Conservation (phyloP, 306 rosid genomes). For the Quercus parvula region DNA sequence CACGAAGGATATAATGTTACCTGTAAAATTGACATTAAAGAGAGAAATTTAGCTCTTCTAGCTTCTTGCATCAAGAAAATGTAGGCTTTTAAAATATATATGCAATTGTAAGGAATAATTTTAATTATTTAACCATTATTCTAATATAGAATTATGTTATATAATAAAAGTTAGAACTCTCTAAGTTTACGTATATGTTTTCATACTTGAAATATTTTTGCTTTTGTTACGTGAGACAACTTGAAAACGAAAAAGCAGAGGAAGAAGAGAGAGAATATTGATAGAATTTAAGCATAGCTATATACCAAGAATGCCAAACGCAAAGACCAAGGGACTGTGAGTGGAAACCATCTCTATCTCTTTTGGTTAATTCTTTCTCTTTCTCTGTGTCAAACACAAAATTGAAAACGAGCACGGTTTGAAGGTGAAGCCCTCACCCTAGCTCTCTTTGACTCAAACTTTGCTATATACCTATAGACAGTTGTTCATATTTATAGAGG, state of each 20-base stretch:
- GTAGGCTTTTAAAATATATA: too few relatives aligned
- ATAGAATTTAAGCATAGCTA: background rate
- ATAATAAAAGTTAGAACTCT: too few relatives aligned
- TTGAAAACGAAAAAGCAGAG: background rate
- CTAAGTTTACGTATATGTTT: too few relatives aligned
- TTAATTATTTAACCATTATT: too few relatives aligned
- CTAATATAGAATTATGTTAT: too few relatives aligned
- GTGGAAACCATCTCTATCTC: slow-evolving; percentile 6
- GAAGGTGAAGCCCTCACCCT: slow-evolving; percentile 9
- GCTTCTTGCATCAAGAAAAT: background rate
- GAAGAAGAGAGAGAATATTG: background rate
- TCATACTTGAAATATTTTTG: too few relatives aligned
- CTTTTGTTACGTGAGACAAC: too few relatives aligned
- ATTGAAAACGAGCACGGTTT: slow-evolving; percentile 8
- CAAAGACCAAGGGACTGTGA: slow-evolving; percentile 36
- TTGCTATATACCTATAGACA: slow-evolving; percentile 33
- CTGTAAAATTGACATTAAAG: slow-evolving; percentile 27
- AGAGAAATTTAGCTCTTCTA: background rate
- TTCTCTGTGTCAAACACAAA: background rate
- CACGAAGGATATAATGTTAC: slow-evolving; percentile 71
- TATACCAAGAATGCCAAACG: slow-evolving; percentile 73
- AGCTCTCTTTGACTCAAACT: slow-evolving; percentile 22
- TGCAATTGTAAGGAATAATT: too few relatives aligned
- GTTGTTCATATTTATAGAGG: slow-evolving; percentile 45
- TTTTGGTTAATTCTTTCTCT: background rate